A percentile compares a stretch with the other conserved stretches of the same genome.
Conservation (phyloP, 2,329 filamentous ascomycete genomes). For the Zymoseptoria brevis region DNA sequence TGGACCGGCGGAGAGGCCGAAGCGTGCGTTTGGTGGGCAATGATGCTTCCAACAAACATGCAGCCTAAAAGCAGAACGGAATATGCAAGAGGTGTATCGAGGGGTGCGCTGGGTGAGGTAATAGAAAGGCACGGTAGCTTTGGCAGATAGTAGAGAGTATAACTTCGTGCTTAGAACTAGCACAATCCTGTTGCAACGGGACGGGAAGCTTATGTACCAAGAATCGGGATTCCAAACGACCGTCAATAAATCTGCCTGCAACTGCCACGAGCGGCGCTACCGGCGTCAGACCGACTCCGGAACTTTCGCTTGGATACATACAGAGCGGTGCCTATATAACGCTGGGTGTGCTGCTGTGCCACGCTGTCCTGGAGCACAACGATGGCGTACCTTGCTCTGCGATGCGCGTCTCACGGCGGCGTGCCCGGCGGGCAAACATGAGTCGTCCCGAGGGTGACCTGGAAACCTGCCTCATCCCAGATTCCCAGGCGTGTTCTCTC, state of each 20-base stretch:
- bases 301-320: constrained; percentile 12
- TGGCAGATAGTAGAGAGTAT: neutral
- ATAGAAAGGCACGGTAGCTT: neutral
- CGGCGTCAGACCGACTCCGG: constrained; percentile 6
- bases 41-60: neutral
- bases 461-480: neutral
- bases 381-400: neutral
- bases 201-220: neutral
- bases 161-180: neutral
- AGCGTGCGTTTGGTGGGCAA: neutral
- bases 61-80: neutral
- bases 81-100: neutral
- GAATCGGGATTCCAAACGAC: neutral
- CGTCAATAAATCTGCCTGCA: constrained; percentile 1
- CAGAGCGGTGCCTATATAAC: constrained; percentile 10
- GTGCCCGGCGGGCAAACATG: constrained; percentile 10
- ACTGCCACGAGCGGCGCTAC: constrained; percentile 1
- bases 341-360: constrained; percentile 6
- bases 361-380: constrained; percentile 5
- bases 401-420: constrained; percentile 6
- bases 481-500: neutral
- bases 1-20: neutral
- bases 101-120: neutral
- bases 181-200: neutral
- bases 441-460: constrained; percentile 3